phyloP scores from a whole-genome alignment of 2,329 filamentous ascomycete species.

The Colletotrichum ledebouriae region DNA sequence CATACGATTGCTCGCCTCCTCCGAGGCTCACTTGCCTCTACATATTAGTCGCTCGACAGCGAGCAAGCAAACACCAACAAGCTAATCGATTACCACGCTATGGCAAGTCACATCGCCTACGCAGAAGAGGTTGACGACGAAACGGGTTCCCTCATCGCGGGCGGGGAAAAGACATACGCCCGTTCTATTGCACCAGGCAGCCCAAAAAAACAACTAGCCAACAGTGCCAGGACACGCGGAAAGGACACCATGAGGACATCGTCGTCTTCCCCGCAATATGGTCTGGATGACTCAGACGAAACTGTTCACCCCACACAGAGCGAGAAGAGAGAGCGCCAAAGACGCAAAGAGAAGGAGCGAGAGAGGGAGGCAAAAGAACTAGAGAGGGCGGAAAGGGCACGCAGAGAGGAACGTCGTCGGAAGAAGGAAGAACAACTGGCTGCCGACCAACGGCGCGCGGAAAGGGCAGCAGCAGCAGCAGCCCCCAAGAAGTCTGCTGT shows the following conservation, averaged over 20 bases:
- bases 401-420: slow-evolving; percentile 46
- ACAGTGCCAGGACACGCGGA: slow-evolving; percentile 63
- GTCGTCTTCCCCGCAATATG: slow-evolving; percentile 53
- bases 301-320: slow-evolving; percentile 55
- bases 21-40: slow-evolving; percentile 41
- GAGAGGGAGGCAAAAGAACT: slow-evolving; percentile 41
- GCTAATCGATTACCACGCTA: slow-evolving; percentile 47
- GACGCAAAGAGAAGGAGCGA: slow-evolving; percentile 35
- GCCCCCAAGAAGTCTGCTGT: slow-evolving; percentile 42
- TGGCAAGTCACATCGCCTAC: slow-evolving; percentile 59
- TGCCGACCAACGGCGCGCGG: slow-evolving; percentile 49
- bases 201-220: slow-evolving; percentile 64
- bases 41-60: slow-evolving; percentile 35
- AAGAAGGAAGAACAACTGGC: slow-evolving; percentile 45
- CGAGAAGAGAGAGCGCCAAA: slow-evolving; percentile 44
- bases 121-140: slow-evolving; percentile 69
- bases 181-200: slow-evolving; percentile 58
- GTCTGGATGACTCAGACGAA: slow-evolving; percentile 59
- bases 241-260: slow-evolving; percentile 53
- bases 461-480: slow-evolving; percentile 36
- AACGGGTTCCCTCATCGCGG: slow-evolving; percentile 56
- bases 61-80: slow-evolving; percentile 15
- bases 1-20: slow-evolving; percentile 41
- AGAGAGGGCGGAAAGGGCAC: slow-evolving; percentile 43
- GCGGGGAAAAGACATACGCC: slow-evolving; percentile 59